Evolutionary conservation across 495 filamentous ascomycete genomes (phyloP), one percentile per base, ranked within the genome.

Genomic region (Podospora anserina): DNA sequence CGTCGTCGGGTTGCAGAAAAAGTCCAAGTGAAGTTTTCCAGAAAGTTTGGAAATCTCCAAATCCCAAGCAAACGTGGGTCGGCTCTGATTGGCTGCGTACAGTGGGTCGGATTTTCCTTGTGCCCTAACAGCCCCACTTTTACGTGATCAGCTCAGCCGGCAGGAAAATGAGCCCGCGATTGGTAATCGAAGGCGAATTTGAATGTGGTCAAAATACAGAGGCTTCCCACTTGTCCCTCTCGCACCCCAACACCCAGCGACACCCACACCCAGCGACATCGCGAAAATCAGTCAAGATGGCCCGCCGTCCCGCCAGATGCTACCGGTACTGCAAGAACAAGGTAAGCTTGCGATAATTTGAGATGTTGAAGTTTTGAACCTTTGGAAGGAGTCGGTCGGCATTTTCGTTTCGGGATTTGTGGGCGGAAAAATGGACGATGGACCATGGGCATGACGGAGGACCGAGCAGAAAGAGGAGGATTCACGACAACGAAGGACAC

Each of bases 281-380:
- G 80, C 69, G 80, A 81, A 68, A 88, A 80, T 76, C 85, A 84
- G 83, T 89, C 89, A 91, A 88, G 84, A 99, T 99, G 95, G 95
- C 95, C 79, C 91, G 95, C 81, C 92, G 95, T 87, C 95, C 95
- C 76, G 95, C 95, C 75, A 88, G 96, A 85, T 99, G 95, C 85
- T 99, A 99, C 89, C 93, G 95, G 82, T 99, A 99, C 90, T 99
- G 95, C 92, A 98, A 98, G 92, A 97, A 97, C 90, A 97, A 97
- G 94, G 92, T 95, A 81, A 83, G 90, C 87, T 23, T 68, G 39
- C 39, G 39, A 49, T 32, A 0, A 68, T 73, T 69, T 23, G 54
- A 19, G 54, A 70, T 23, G 28, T 65, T 68, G 62, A 69, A 58
- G 5, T 49, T 6, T 16, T 49, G 39, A 49, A 49, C 39, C 11